Evolutionary conservation across 139 green algal species (phyloP).

Genomic region (Coelastrella sp.): DNA sequence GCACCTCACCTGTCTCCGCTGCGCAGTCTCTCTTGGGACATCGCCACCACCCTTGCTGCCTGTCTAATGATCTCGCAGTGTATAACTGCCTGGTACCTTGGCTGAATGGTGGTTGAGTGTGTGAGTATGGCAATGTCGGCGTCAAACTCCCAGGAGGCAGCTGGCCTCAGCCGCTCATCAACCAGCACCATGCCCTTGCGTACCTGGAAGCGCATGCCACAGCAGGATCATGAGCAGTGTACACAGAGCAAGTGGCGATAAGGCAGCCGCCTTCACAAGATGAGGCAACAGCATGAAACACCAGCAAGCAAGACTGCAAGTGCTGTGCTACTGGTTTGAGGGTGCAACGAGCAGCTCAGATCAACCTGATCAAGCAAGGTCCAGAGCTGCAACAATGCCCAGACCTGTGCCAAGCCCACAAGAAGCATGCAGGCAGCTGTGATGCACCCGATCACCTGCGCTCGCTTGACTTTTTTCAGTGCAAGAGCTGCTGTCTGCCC

Average conservation of each 20-base stretch:
- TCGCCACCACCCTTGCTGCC: slow-evolving; percentile 85
- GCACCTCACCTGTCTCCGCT: slow-evolving; percentile 66
- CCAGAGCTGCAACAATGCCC: not conserved
- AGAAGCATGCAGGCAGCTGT: not conserved
- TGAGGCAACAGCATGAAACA: too few species aligned
- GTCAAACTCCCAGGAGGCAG: slow-evolving; percentile 89
- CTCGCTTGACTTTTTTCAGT: slow-evolving; percentile 90
- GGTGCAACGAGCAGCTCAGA: too few species aligned
- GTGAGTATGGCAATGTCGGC: slow-evolving; percentile 94
- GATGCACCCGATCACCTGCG: slow-evolving; percentile 52
- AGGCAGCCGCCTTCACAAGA: not conserved
- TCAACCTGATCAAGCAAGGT: too few species aligned
- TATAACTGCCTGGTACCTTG: slow-evolving; percentile 91
- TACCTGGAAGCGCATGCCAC: slow-evolving; percentile 1
- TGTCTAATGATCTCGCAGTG: slow-evolving; percentile 94
- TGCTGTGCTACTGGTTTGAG: not conserved
- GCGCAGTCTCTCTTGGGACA: slow-evolving; percentile 85
- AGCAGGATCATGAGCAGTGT: not conserved
- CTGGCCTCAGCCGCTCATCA: slow-evolving; percentile 70
- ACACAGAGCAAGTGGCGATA: not conserved
- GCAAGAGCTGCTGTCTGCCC: slow-evolving; percentile 91
- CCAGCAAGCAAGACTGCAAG: not conserved
- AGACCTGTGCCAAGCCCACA: not conserved
- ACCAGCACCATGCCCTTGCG: slow-evolving; percentile 90
- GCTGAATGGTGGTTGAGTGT: slow-evolving; percentile 93